These are phyloP conservation scores for Wickerhamiella cacticola DNA, from an alignment of 805 yeast species.

Conservation along the genomic window DNA sequence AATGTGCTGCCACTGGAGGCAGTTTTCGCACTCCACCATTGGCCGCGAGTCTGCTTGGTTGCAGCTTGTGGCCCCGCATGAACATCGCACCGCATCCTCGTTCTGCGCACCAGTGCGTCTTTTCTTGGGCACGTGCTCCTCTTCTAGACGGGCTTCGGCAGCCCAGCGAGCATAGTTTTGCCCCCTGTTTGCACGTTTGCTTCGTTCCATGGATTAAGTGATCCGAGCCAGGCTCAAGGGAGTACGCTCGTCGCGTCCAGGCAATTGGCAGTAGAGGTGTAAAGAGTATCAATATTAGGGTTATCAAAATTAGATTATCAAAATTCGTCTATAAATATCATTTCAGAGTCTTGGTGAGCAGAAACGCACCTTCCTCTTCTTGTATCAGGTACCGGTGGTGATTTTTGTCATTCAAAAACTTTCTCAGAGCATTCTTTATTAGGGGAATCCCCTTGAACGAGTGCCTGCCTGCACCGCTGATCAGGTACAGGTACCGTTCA, in stretches of 20 bases:
- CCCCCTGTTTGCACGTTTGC: constrained; percentile 11
- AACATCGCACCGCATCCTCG: constrained; percentile 16
- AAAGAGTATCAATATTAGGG: not conserved
- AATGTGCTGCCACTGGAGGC: constrained; percentile 61
- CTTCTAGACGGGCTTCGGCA: not conserved
- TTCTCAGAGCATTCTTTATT: constrained; percentile 15
- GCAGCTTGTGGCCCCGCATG: constrained; percentile 22
- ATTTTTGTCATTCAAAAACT: constrained; percentile 10
- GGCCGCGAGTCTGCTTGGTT: constrained; percentile 33
- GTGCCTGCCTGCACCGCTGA: constrained; percentile 19
- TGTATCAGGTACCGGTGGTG: not conserved
- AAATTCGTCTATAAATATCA: not conserved
- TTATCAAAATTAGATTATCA: not conserved
- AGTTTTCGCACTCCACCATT: constrained; percentile 54
- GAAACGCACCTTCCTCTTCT: constrained; percentile 10
- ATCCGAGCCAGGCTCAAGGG: too few relatives aligned
- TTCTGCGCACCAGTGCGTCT: not conserved
- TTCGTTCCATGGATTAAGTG: constrained; percentile 12
- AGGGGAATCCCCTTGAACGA: constrained; percentile 15
- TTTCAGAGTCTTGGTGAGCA: not conserved
- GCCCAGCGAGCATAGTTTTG: constrained; percentile 11
- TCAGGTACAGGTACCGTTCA: constrained; percentile 7
- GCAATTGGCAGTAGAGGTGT: not conserved
- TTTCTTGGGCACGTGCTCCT: not conserved
- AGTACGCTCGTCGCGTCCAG: too few relatives aligned